A percentile compares a stretch with the other conserved stretches of the same genome.
These are phyloP conservation scores for Isoetes taiwanensis DNA, from an alignment of 75 land plant species.

Conservation along the genomic window DNA sequence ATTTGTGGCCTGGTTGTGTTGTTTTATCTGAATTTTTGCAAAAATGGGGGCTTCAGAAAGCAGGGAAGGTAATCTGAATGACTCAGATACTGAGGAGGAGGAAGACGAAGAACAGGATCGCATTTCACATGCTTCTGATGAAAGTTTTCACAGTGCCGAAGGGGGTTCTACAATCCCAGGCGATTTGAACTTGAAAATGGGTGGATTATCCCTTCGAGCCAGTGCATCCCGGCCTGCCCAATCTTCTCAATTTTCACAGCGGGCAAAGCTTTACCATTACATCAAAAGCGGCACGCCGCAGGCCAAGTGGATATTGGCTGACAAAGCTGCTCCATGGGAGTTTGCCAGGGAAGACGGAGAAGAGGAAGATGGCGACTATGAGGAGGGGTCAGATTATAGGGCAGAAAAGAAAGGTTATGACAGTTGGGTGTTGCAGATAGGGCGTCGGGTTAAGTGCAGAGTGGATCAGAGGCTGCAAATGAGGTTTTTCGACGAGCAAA, in stretches of 20 bases:
- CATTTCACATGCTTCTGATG: background rate
- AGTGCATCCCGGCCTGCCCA: background rate
- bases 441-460: background rate
- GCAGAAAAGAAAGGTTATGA: no score
- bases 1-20: no score
- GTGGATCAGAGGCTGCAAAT: background rate
- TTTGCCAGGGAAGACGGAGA: constrained; percentile 9
- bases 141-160: constrained; percentile 2
- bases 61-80: constrained; percentile 49
- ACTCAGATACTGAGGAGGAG: constrained; percentile 42
- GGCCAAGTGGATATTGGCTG: constrained; percentile 14
- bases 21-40: no score
- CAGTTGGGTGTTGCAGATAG: background rate
- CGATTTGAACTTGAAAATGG: constrained; percentile 1
- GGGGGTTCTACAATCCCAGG: no score
- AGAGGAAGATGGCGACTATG: constrained; percentile 15
- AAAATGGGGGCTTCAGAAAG: constrained; percentile 85
- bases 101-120: constrained; percentile 17
- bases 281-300: constrained; percentile 50
- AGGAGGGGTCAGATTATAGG: constrained; percentile 17
- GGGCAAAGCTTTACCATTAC: constrained; percentile 66
- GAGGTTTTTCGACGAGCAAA: background rate
- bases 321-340: background rate
- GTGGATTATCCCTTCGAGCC: background rate
- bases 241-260: no score